Percentiles rank a stretch among this genome's conserved stretches.
These are phyloP conservation scores for Dittrichia graveolens DNA, from an alignment of 129 eudicot species.

Conservation along the genomic window DNA sequence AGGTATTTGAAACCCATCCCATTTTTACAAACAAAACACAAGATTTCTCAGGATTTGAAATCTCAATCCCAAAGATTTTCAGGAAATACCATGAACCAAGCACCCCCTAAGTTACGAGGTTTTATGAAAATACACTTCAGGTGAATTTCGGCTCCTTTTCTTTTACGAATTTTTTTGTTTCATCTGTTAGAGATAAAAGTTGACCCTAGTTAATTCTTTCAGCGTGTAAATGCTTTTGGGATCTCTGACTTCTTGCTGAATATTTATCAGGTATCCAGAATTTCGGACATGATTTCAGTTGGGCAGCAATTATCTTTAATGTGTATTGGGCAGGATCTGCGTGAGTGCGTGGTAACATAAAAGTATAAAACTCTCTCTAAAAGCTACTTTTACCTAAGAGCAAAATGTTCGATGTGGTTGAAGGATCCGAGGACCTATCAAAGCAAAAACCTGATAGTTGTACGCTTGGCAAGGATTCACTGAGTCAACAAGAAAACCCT, in stretches of 20 bases:
- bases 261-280: slow-evolving; percentile 63
- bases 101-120: neutral
- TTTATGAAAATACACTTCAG: neutral
- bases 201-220: neutral
- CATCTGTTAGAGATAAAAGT: neutral
- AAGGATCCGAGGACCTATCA: slow-evolving; percentile 30
- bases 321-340: slow-evolving; percentile 91
- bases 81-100: too few relatives aligned
- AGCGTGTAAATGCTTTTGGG: too few relatives aligned
- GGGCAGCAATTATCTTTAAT: slow-evolving; percentile 76
- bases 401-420: slow-evolving; percentile 20
- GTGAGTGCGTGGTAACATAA: slow-evolving; percentile 96
- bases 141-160: neutral
- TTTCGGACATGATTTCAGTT: slow-evolving; percentile 77
- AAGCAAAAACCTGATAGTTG: slow-evolving; percentile 35
- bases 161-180: neutral
- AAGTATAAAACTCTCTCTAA: slow-evolving; percentile 79
- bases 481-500: slow-evolving; percentile 37
- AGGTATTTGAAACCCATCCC: too few relatives aligned
- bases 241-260: neutral
- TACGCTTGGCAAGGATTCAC: slow-evolving; percentile 30
- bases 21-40: too few relatives aligned
- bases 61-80: too few relatives aligned
- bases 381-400: slow-evolving; percentile 64
- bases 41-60: too few relatives aligned